Evolutionary conservation across 805 yeast genomes (phyloP), one percentile per base, ranked within the genome.

Genomic region (Metschnikowia santaceciliae): DNA sequence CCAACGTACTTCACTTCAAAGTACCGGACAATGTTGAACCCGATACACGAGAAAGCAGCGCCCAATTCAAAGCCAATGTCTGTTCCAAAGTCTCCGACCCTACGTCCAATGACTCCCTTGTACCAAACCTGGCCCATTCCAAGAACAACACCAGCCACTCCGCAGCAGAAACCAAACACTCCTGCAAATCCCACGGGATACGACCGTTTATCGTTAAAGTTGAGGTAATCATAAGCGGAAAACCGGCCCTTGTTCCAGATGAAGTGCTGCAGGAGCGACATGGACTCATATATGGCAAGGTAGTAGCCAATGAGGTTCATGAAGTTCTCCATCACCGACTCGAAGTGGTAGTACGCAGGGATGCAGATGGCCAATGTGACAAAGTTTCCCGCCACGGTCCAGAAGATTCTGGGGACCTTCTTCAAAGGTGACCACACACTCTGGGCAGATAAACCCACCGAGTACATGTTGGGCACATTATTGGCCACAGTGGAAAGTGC

Each of bases 391-490:
- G 75, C 66, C 43, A 87, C 59, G 39, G 96, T 84, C 96, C 96
- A 90, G 46, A 83, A 58, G 47, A 86, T 78, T 77, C 97, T 82
- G 63, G 97, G 97, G 52, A 91, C 74, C 63, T 75, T 80, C 40
- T 82, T 76, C 63, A 90, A 80, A 56, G 81, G 82, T 50, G 86
- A 81, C 87, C 92, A 87, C 61, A 87, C 72, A 41, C 94, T 82
- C 73, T 91, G 97, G 34, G 90, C 90, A 57, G 90, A 84, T 64
- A 91, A 77, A 38, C 90, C 91, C 61, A 90, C 81, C 23, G 97
- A 88, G 76, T 91, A 91, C 86, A 90, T 84, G 76, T 90, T 90
- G 69, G 97, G 97, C 68, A 90, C 82, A 74, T 90, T 90, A 78
- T 89, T 90, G 57, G 96, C 84, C 51, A 91, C 86, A 32, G 96